These are phyloP conservation scores for Cucumis hystrix DNA, from an alignment of 306 rosid genomes.

Conservation along the genomic window DNA sequence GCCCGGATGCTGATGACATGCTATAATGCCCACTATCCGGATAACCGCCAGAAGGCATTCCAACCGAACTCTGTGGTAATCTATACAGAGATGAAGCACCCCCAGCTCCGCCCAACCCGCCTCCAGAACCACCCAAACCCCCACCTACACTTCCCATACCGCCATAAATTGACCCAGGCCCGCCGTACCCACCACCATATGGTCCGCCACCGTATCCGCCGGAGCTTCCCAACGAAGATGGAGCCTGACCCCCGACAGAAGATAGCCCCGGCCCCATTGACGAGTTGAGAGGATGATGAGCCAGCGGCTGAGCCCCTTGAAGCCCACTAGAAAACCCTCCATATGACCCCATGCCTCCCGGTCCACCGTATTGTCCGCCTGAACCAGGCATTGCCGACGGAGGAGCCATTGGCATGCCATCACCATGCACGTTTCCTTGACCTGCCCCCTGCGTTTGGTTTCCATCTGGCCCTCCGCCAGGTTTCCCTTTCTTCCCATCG, in stretches of 20 bases:
- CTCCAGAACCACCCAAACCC: slow-evolving; percentile 26
- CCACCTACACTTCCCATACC: slow-evolving; percentile 15
- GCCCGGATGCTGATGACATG: slow-evolving; percentile 40
- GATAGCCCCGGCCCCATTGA: slow-evolving; percentile 31
- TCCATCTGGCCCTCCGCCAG: slow-evolving; percentile 26
- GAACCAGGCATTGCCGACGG: slow-evolving; percentile 33
- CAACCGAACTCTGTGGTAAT: slow-evolving; percentile 57
- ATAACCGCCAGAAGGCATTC: slow-evolving; percentile 64
- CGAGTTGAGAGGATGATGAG: slow-evolving; percentile 44
- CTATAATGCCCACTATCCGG: slow-evolving; percentile 59
- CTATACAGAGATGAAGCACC: slow-evolving; percentile 41
- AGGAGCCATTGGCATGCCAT: slow-evolving; percentile 23
- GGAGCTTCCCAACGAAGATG: slow-evolving; percentile 34
- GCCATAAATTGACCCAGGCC: slow-evolving; percentile 30
- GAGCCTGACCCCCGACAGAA: slow-evolving; percentile 36
- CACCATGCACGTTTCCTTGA: slow-evolving; percentile 27
- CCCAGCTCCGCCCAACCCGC: slow-evolving; percentile 15
- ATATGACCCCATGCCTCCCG: slow-evolving; percentile 56
- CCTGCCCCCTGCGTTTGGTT: slow-evolving; percentile 33
- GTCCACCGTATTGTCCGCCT: slow-evolving; percentile 43
- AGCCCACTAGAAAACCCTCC: slow-evolving; percentile 55
- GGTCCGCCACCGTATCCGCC: slow-evolving; percentile 56
- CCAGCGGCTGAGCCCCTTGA: slow-evolving; percentile 51
- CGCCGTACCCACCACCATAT: slow-evolving; percentile 54
- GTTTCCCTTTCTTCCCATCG: slow-evolving; percentile 75